Percentiles rank a stretch among this genome's conserved stretches.
phyloP scores from a whole-genome alignment of 192 early-diverging fungal genomes.

The Martensiomyces pterosporus region DNA sequence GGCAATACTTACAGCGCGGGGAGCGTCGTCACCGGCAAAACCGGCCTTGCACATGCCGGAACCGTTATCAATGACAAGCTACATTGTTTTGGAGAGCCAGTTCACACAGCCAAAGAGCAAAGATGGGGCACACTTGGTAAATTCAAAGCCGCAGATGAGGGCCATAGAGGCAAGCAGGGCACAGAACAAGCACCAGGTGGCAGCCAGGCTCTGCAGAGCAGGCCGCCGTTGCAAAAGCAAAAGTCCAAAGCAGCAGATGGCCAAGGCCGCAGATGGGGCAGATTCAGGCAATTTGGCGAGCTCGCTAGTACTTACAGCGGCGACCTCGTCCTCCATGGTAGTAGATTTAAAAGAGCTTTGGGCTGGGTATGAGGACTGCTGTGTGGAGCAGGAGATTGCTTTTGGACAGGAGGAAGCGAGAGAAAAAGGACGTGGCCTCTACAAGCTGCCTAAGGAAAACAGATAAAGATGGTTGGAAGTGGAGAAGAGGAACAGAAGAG shows the following conservation, averaged over 20 bases:
- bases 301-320: conserved; percentile 67
- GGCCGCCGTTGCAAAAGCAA: too few species aligned
- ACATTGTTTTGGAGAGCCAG: too few species aligned
- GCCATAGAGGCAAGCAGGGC: conserved; percentile 3
- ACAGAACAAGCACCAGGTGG: background rate
- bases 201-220: too few species aligned
- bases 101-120: too few species aligned
- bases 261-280: background rate
- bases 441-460: conserved; percentile 1
- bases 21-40: conserved; percentile 89
- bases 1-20: conserved; percentile 74
- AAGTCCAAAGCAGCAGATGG: background rate
- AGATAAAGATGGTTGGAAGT: background rate
- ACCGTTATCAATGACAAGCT: conserved; percentile 88
- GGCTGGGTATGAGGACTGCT: conserved; percentile 7
- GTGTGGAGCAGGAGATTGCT: conserved; percentile 13
- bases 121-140: background rate
- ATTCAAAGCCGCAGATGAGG: background rate
- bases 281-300: background rate
- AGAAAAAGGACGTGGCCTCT: conserved; percentile 5
- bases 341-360: conserved; percentile 13
- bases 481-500: conserved; percentile 13
- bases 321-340: conserved; percentile 78
- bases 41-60: conserved; percentile 95
- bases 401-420: conserved; percentile 9